Percentiles rank a stretch among this genome's conserved stretches.
These are phyloP conservation scores for Eimeria tenella DNA, from an alignment of 169 alveolate species.

Conservation along the genomic window DNA sequence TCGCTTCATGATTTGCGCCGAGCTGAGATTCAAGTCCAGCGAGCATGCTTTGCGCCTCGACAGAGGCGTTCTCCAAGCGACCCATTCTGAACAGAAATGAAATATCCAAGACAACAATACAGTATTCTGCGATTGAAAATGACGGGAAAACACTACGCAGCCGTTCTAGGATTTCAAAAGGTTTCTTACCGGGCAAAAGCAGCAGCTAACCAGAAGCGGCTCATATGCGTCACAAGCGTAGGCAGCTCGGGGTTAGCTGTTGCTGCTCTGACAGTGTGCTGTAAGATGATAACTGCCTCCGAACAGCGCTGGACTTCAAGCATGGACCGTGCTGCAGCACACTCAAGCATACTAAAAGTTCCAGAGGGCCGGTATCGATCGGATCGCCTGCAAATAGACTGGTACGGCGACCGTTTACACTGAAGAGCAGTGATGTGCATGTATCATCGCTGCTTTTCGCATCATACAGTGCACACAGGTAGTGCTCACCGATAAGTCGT, in stretches of 20 bases:
- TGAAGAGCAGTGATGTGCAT: neutral
- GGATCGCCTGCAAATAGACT: neutral
- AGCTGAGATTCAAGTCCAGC: conserved; percentile 72
- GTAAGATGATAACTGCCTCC: conserved; percentile 71
- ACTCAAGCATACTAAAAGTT: neutral
- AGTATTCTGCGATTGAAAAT: neutral
- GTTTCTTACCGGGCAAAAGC: conserved; percentile 70
- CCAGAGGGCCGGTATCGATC: neutral
- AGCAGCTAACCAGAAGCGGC: conserved; percentile 75
- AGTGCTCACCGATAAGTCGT: conserved; percentile 74
- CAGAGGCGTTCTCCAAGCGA: conserved; percentile 72
- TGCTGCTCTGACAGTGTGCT: conserved; percentile 78
- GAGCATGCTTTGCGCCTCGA: conserved; percentile 67
- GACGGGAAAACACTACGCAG: neutral
- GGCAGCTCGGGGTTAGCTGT: conserved; percentile 69
- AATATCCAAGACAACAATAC: neutral
- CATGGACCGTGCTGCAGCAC: conserved; percentile 73
- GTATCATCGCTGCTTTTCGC: no score
- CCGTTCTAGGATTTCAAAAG: neutral
- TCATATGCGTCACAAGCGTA: conserved; percentile 75
- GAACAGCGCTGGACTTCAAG: conserved; percentile 74
- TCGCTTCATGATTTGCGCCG: conserved; percentile 75
- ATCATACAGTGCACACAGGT: neutral
- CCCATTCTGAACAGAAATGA: conserved; percentile 50
- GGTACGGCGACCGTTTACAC: neutral